Base-by-base conservation (phyloP, 192 early-diverging fungal species). In the Coemansia sp. region DNA sequence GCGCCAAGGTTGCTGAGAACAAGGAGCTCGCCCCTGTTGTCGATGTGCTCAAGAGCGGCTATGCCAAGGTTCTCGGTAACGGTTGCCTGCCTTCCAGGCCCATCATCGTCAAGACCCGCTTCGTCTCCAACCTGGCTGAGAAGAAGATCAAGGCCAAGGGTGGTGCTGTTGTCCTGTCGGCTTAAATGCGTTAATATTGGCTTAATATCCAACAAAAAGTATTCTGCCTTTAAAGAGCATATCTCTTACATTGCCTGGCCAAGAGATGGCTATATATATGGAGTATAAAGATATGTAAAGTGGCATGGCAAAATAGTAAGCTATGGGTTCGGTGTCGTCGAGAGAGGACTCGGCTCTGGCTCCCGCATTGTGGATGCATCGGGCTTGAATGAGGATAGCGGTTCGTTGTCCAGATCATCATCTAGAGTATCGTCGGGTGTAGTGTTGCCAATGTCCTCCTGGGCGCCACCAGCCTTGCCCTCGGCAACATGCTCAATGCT, bases 61-160 rank as follows among this genome's bases (percentile, higher is more conserved):
- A 88, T 83, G 91, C 89, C 86, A 99, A 99, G 90, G 92, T 99
- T 53, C 88, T 99, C 24, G 97, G 89, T 68, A 95, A 95, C 86
- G 97, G 97, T 74, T 83, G 84, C 69, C 87, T 98, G 62, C 91
- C 92, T 75, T 77, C 84, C 59, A 86, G 90, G 69, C 95, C 97
- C 73, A 88, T 96, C 85, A 97, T 99, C 76, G 90, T 99, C 82
- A 95, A 95, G 85, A 86, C 97, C 67, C 88, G 94, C 62, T 94
- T 87, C 67, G 93, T 99, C 75, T 93, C 90, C 79, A 86, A 88
- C 79, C 80, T 85, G 73, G 97, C 97, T 50, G 97, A 99, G 89
- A 87, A 96, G 86, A 99, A 99, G 94, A 97, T 99, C 88, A 93
- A 96, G 86, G 90, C 86, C 74, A 94, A 87, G 73, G 97, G 97